These are phyloP conservation scores for Starmerella etchellsii DNA, from an alignment of 805 yeast species.

Conservation along the genomic window DNA sequence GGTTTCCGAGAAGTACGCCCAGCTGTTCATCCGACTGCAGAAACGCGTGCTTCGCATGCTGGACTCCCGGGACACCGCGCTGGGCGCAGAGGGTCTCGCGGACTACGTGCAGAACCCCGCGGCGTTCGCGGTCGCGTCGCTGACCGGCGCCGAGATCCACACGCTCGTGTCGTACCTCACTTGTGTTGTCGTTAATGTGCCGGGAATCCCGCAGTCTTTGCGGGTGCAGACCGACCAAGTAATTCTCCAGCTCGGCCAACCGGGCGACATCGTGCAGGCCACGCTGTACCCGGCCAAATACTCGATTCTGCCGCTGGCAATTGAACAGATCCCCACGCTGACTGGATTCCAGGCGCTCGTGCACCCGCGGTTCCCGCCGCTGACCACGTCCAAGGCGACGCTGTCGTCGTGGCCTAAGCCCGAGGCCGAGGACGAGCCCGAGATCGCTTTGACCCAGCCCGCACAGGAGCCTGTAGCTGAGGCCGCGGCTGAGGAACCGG, in stretches of 20 bases:
- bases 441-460: no score
- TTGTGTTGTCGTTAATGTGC: constrained; percentile 35
- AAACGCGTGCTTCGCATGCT: constrained; percentile 36
- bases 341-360: constrained; percentile 19
- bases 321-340: constrained; percentile 20
- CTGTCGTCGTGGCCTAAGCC: not conserved
- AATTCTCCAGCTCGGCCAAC: constrained; percentile 26
- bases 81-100: constrained; percentile 26
- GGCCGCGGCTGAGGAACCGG: no score
- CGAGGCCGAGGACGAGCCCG: not conserved
- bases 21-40: constrained; percentile 4
- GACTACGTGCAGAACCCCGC: constrained; percentile 15
- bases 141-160: constrained; percentile 12
- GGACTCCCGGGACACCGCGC: constrained; percentile 20
- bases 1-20: constrained; percentile 12
- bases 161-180: constrained; percentile 37
- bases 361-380: constrained; percentile 23
- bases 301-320: constrained; percentile 60
- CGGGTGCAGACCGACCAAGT: constrained; percentile 42
- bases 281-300: constrained; percentile 57
- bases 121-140: constrained; percentile 10
- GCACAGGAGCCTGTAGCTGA: no score
- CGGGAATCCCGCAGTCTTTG: constrained; percentile 46
- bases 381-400: constrained; percentile 3
- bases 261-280: constrained; percentile 34